phyloP scores from a whole-genome alignment of 306 rosid genomes.

The Begonia loranthoides region DNA sequence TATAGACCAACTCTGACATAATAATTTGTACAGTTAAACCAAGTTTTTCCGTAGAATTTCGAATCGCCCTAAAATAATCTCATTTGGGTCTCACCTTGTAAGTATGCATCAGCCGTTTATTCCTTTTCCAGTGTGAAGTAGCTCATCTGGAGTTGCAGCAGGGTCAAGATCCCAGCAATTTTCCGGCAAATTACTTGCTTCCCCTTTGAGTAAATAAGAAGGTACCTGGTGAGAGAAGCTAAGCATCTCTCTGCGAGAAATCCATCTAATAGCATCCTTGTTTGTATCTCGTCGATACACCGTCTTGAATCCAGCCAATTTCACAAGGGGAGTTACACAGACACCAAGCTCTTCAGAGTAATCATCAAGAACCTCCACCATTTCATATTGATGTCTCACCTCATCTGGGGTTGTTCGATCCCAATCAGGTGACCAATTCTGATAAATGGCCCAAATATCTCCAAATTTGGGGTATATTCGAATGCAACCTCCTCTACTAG shows the following conservation, averaged over 20 bases:
- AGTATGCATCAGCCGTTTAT: constrained; percentile 6
- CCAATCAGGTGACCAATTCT: constrained; percentile 82
- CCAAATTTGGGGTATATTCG: constrained; percentile 77
- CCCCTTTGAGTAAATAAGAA: constrained; percentile 59
- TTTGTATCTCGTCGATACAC: constrained; percentile 58
- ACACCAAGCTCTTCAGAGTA: constrained; percentile 90
- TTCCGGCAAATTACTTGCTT: constrained; percentile 44
- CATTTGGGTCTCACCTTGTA: constrained; percentile 23
- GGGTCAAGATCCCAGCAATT: constrained; percentile 97
- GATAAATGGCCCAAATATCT: constrained; percentile 89
- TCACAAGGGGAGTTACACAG: constrained; percentile 69
- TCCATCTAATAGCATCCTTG: constrained; percentile 60
- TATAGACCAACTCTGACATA: constrained; percentile 32
- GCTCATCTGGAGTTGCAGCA: constrained; percentile 96
- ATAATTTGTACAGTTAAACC: constrained; percentile 86
- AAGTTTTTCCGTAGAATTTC: constrained; percentile 7
- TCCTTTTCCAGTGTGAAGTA: constrained; percentile 58
- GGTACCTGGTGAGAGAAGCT: constrained; percentile 99
- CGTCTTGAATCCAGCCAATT: constrained; percentile 75
- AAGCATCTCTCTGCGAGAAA: constrained; percentile 69
- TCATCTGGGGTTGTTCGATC: constrained; percentile 75
- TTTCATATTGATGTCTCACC: constrained; percentile 81
- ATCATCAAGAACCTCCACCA: constrained; percentile 93
- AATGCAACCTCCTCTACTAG: constrained; percentile 91
- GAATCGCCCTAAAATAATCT: constrained; percentile 9